Conservation (phyloP, 805 yeast genomes). For the Naumovozyma baii region DNA sequence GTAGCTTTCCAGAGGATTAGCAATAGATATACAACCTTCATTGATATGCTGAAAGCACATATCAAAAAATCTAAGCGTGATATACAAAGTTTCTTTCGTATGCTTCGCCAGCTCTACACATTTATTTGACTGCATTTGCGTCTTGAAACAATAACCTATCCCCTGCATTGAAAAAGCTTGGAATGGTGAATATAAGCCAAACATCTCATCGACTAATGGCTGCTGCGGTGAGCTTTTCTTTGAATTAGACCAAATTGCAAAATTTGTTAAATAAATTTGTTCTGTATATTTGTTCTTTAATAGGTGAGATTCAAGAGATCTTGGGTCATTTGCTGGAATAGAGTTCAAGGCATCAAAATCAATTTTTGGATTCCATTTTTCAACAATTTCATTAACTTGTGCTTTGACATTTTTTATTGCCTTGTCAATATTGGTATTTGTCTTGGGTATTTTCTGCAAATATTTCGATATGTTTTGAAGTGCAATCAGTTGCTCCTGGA, state of each 20-base stretch:
- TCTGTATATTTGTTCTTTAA: slow-evolving; percentile 23
- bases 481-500: slow-evolving; percentile 11
- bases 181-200: slow-evolving; percentile 25
- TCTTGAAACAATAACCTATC: slow-evolving; percentile 20
- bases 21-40: slow-evolving; percentile 15
- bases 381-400: slow-evolving; percentile 10
- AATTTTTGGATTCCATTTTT: slow-evolving; percentile 17
- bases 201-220: slow-evolving; percentile 24
- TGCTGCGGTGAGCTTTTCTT: slow-evolving; percentile 3
- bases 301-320: slow-evolving; percentile 23
- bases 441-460: slow-evolving; percentile 6
- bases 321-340: slow-evolving; percentile 2
- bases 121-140: slow-evolving; percentile 3
- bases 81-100: slow-evolving; percentile 28
- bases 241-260: slow-evolving; percentile 13
- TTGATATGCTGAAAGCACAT: slow-evolving; percentile 17
- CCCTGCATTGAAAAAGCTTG: slow-evolving; percentile 24
- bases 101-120: slow-evolving; percentile 33
- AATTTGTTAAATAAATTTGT: slow-evolving; percentile 17
- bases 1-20: slow-evolving; percentile 21
- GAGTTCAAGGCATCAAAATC: slow-evolving; percentile 6
- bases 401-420: slow-evolving; percentile 12
- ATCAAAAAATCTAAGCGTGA: slow-evolving; percentile 25
- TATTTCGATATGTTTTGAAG: slow-evolving; percentile 12
- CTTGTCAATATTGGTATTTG: slow-evolving; percentile 5